Evolutionary conservation across 768 basidiomycete genomes (phyloP).

Genomic region (Paxillus rubicundulus): DNA sequence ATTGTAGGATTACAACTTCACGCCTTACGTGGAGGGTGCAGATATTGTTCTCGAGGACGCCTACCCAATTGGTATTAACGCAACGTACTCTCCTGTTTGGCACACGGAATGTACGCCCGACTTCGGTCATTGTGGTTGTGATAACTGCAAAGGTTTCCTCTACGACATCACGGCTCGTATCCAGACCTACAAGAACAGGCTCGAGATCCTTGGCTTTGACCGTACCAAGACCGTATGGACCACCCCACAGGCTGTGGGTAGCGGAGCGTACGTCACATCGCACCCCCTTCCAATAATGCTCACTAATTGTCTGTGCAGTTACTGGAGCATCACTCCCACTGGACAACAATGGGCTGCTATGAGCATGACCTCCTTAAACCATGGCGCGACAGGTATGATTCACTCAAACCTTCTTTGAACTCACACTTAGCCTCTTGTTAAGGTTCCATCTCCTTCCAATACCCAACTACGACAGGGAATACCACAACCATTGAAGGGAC

Average conservation of each 20-base stretch:
- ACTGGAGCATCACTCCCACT: constrained; percentile 28
- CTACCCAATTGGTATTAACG: constrained; percentile 49
- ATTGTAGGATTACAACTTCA: constrained; percentile 57
- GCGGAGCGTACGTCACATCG: constrained; percentile 29
- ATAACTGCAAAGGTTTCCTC: constrained; percentile 61
- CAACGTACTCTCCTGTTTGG: constrained; percentile 60
- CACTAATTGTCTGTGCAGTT: constrained; percentile 15
- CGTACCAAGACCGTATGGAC: constrained; percentile 71
- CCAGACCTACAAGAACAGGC: constrained; percentile 59
- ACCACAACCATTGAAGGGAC: constrained; percentile 24
- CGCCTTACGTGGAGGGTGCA: constrained; percentile 55
- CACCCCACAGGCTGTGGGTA: constrained; percentile 74
- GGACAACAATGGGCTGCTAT: constrained; percentile 29
- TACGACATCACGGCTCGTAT: constrained; percentile 64
- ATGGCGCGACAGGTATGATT: constrained; percentile 24
- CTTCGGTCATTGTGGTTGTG: constrained; percentile 75
- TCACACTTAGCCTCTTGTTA: background rate
- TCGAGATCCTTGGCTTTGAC: constrained; percentile 62
- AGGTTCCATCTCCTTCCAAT: constrained; percentile 31
- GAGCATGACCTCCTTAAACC: constrained; percentile 22
- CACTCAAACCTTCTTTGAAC: background rate
- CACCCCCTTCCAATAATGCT: background rate
- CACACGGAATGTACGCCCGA: constrained; percentile 57
- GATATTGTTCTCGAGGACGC: constrained; percentile 62
- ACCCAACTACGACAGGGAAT: constrained; percentile 22